Percentiles rank a stretch among this genome's conserved stretches.
phyloP scores from a whole-genome alignment of 257 asterid genomes.

The Eucommia ulmoides region DNA sequence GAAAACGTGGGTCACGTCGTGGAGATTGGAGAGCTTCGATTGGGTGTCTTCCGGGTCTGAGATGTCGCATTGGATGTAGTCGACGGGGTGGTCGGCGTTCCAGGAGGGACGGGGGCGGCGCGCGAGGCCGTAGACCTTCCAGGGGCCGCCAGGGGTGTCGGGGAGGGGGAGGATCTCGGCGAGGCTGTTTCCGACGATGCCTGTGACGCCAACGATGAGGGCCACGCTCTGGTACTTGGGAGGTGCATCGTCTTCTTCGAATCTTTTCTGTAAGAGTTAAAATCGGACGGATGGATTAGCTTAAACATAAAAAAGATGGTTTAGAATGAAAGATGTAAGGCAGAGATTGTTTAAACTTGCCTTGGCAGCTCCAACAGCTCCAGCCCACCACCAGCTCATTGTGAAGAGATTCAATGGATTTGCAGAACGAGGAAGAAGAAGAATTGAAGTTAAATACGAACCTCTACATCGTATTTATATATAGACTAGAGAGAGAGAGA shows the following conservation, averaged over 20 bases:
- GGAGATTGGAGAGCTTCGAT: conserved; percentile 46
- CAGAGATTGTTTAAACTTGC: conserved; percentile 7
- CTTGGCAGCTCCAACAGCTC: conserved; percentile 89
- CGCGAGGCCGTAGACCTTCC: conserved; percentile 93
- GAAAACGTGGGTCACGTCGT: conserved; percentile 62
- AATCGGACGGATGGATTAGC: not conserved
- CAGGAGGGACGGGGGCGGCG: conserved; percentile 81
- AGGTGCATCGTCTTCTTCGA: conserved; percentile 53
- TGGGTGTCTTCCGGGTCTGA: conserved; percentile 36
- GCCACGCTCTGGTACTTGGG: conserved; percentile 64
- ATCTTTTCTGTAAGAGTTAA: conserved; percentile 33
- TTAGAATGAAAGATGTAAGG: not conserved
- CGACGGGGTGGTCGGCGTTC: conserved; percentile 71
- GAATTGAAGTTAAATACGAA: too few species aligned
- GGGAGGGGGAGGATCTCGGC: conserved; percentile 93
- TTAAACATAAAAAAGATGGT: too few species aligned
- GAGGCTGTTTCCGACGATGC: conserved; percentile 86
- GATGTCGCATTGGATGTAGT: conserved; percentile 64
- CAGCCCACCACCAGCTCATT: conserved; percentile 97
- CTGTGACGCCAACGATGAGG: conserved; percentile 80
- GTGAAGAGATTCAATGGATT: too few species aligned
- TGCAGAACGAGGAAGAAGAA: too few species aligned
- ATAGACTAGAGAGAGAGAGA: not conserved
- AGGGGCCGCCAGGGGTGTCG: conserved; percentile 94
- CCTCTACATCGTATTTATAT: too few species aligned